Evolutionary conservation across 2,329 filamentous ascomycete species (phyloP), one percentile per base, ranked within the genome.

Genomic region (Xylariaceae sp.): DNA sequence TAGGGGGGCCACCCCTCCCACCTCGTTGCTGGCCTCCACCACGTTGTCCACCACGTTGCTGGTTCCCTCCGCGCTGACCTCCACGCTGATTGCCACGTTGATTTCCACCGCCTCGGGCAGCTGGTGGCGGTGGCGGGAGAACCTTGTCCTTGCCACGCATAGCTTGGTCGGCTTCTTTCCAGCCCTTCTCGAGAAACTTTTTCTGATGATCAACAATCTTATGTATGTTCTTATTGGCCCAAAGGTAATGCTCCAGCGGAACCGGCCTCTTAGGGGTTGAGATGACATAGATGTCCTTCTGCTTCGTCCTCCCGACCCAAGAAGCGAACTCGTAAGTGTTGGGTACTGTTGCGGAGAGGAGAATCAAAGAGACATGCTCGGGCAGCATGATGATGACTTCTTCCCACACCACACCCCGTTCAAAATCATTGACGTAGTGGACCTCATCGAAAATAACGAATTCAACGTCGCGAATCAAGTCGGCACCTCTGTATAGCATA

Each of bases 351-450:
- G 94, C 94, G 5, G 94, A 99, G 3, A 99, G 79, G 2, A 97
- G 75, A 58, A 99, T 99, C 18, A 99, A 78, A 2, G 94, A 95
- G 36, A 99, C 90, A 70, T 99, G 94, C 66, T 96, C 91, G 0
- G 94, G 94, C 48, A 99, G 78, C 94, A 99, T 97, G 63, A 99
- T 99, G 64, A 99, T 99, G 62, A 99, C 94, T 70, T 99, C 94
- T 69, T 99, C 94, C 94, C 94, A 99, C 0, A 99, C 94, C 6
- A 99, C 94, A 63, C 94, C 94, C 70, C 94, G 82, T 68, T 97
- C 94, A 22, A 87, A 80, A 66, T 99, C 94, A 65, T 97, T 99
- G 57, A 99, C 92, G 66, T 99, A 99, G 70, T 99, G 94, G 2
- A 99, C 94, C 69, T 99, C 94, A 62, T 99, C 94, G 55, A 99